phyloP scores from a whole-genome alignment of 805 yeast genomes.

The Candida berthetii region DNA sequence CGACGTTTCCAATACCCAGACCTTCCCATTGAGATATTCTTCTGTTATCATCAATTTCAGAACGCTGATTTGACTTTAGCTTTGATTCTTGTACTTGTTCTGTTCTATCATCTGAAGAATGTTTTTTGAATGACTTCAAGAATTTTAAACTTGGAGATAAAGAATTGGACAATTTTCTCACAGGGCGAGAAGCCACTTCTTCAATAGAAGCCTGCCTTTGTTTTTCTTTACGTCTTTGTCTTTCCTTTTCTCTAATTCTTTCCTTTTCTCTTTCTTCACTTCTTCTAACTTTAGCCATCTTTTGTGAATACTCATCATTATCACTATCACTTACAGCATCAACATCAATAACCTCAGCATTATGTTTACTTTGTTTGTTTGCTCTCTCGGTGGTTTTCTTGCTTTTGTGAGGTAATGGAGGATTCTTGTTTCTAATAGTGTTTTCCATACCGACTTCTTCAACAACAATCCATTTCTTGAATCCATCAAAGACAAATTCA shows the following conservation, averaged over 20 bases:
- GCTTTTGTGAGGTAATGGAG: conserved; percentile 16
- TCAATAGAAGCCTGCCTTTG: background rate
- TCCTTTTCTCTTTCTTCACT: background rate
- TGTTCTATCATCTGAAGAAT: background rate
- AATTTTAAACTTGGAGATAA: conserved; percentile 3
- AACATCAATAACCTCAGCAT: conserved; percentile 15
- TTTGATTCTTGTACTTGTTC: background rate
- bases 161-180: background rate
- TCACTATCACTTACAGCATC: background rate
- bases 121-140: conserved; percentile 4
- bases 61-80: background rate
- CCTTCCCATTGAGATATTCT: conserved; percentile 1
- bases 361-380: conserved; percentile 16
- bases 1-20: conserved; percentile 8
- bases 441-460: conserved; percentile 52
- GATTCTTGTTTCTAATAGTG: conserved; percentile 13
- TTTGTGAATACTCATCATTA: background rate
- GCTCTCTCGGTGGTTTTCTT: conserved; percentile 7
- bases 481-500: conserved; percentile 75
- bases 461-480: conserved; percentile 70
- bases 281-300: background rate
- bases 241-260: background rate
- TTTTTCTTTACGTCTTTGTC: background rate
- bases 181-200: background rate
- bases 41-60: conserved; percentile 1